Evolutionary conservation across 75 land plant genomes (phyloP).

Genomic region (Picea sitchensis): DNA sequence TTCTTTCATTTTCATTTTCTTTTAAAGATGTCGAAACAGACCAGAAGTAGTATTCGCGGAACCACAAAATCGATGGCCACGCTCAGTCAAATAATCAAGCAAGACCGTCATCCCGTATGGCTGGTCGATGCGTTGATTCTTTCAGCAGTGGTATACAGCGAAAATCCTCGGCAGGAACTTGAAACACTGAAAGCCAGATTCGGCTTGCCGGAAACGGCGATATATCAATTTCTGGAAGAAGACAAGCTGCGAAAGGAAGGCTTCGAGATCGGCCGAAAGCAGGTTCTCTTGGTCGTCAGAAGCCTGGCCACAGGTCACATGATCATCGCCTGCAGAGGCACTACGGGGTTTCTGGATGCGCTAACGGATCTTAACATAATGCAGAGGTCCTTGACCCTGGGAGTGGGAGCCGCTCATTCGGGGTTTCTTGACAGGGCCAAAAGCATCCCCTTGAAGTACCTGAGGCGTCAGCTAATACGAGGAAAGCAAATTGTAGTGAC

Average conservation of each 20-base stretch:
- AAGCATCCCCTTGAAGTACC: constrained; percentile 28
- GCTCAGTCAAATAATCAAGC: constrained; percentile 26
- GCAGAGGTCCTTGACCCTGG: constrained; percentile 23
- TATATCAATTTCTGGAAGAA: constrained; percentile 29
- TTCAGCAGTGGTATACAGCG: constrained; percentile 28
- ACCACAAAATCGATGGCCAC: constrained; percentile 20
- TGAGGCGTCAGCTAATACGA: constrained; percentile 24
- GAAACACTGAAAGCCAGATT: constrained; percentile 17
- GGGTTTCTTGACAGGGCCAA: constrained; percentile 43
- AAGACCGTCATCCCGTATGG: constrained; percentile 39
- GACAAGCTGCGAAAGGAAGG: constrained; percentile 31
- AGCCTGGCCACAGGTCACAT: constrained; percentile 19
- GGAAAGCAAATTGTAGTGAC: constrained; percentile 36
- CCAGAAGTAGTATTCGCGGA: background rate
- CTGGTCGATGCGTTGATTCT: constrained; percentile 39
- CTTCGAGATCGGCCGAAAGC: constrained; percentile 21
- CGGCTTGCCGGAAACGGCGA: constrained; percentile 26
- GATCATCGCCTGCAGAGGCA: constrained; percentile 39
- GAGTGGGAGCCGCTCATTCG: constrained; percentile 18
- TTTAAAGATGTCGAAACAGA: background rate
- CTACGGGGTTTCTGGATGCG: constrained; percentile 30
- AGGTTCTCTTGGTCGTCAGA: constrained; percentile 30
- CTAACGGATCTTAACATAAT: constrained; percentile 38
- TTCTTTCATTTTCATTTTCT: no score
- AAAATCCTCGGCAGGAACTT: constrained; percentile 16